A percentile compares a stretch with the other conserved stretches of the same genome.
These are phyloP conservation scores for Rubroboletus pulcherrimus DNA, from an alignment of 768 basidiomycete genomes.

Conservation along the genomic window DNA sequence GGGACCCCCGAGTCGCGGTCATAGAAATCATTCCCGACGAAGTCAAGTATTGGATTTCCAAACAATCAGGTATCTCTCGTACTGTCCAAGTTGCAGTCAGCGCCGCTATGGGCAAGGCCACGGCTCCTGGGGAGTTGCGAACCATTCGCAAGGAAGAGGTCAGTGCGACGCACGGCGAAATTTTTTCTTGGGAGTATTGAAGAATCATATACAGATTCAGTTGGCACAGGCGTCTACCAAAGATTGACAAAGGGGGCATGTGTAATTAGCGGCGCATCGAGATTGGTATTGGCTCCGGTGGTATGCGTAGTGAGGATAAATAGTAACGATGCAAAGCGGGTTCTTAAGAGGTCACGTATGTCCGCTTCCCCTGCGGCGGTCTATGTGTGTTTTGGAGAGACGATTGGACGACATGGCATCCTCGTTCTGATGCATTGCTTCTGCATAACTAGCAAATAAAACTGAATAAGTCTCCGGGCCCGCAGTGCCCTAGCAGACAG, in stretches of 20 bases:
- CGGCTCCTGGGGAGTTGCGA: slow-evolving; percentile 71
- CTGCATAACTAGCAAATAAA: slow-evolving; percentile 45
- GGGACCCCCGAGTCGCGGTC: slow-evolving; percentile 74
- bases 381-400: slow-evolving; percentile 37
- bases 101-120: slow-evolving; percentile 57
- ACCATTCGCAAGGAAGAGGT: slow-evolving; percentile 76
- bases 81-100: slow-evolving; percentile 57
- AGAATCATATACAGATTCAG: slow-evolving; percentile 14
- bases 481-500: neutral
- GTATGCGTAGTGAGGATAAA: slow-evolving; percentile 13
- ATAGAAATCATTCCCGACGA: slow-evolving; percentile 78
- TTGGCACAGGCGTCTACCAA: slow-evolving; percentile 9
- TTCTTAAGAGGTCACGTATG: slow-evolving; percentile 3
- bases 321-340: neutral
- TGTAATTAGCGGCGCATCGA: neutral
- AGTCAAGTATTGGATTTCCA: slow-evolving; percentile 79
- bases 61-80: slow-evolving; percentile 53
- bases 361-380: slow-evolving; percentile 18
- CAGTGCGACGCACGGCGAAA: slow-evolving; percentile 14
- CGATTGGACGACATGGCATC: slow-evolving; percentile 67
- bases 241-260: slow-evolving; percentile 6
- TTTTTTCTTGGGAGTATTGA: neutral
- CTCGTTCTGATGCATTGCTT: slow-evolving; percentile 74
- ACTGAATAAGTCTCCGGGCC: neutral
- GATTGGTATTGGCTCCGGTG: slow-evolving; percentile 7